These are phyloP conservation scores for Kuraishia floccosa DNA, from an alignment of 805 yeast species.

Conservation along the genomic window DNA sequence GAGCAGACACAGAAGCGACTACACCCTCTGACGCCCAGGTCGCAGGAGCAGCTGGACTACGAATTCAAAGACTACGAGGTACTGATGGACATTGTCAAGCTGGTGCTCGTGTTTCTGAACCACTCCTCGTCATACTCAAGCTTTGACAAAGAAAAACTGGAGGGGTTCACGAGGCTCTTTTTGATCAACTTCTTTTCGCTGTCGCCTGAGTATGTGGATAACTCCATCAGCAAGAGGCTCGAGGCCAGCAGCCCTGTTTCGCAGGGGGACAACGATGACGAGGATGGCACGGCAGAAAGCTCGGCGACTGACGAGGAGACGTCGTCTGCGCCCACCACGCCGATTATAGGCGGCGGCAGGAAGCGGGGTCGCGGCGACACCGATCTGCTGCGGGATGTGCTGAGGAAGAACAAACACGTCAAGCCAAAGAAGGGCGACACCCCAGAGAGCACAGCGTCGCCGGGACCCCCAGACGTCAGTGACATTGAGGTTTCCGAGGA, in stretches of 20 bases:
- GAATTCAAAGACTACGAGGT: conserved; percentile 55
- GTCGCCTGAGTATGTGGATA: conserved; percentile 35
- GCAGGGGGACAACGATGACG: conserved; percentile 8
- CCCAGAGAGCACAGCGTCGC: conserved; percentile 2
- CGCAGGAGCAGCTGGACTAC: conserved; percentile 58
- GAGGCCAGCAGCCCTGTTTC: conserved; percentile 11
- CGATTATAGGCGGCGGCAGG: conserved; percentile 18
- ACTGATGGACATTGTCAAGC: conserved; percentile 59
- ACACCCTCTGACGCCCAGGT: conserved; percentile 78
- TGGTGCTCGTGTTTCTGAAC: conserved; percentile 56
- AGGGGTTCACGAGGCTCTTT: conserved; percentile 60
- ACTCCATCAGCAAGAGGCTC: conserved; percentile 21
- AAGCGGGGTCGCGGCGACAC: conserved; percentile 42
- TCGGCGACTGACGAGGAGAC: conserved; percentile 5
- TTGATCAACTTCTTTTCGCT: conserved; percentile 61
- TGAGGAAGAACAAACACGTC: conserved; percentile 35
- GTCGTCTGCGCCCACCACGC: conserved; percentile 1
- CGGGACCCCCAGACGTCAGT: conserved; percentile 7
- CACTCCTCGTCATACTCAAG: conserved; percentile 67
- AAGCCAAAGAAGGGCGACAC: conserved; percentile 9
- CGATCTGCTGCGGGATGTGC: conserved; percentile 50
- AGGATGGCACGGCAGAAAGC: conserved; percentile 3
- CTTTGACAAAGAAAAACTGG: conserved; percentile 69
- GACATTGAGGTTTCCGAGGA: conserved; percentile 15
- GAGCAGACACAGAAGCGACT: conserved; percentile 83